Conservation (phyloP, 2,329 filamentous ascomycete genomes). For the Bipolaris bicolor region DNA sequence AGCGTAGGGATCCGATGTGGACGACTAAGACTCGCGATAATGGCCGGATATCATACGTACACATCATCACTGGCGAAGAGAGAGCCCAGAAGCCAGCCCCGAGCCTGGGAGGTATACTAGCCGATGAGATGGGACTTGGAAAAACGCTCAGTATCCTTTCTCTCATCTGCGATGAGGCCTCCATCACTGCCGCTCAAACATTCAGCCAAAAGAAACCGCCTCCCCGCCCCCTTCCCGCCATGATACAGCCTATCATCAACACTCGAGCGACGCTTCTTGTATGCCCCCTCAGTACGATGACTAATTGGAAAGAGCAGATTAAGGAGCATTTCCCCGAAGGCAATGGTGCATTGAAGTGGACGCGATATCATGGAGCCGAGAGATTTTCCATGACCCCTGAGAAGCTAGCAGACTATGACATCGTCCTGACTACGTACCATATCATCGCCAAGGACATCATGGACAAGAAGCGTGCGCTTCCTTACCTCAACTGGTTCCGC, state of each 20-base stretch:
- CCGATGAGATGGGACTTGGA: constrained; percentile 60
- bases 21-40: constrained; percentile 63
- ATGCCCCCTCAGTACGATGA: constrained; percentile 86
- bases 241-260: constrained; percentile 59
- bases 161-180: constrained; percentile 66
- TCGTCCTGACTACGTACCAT: constrained; percentile 92
- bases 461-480: constrained; percentile 68
- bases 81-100: constrained; percentile 41
- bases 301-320: constrained; percentile 95
- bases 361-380: constrained; percentile 85
- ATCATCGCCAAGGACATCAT: constrained; percentile 79
- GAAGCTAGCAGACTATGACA: constrained; percentile 74
- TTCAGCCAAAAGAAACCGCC: constrained; percentile 65
- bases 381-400: constrained; percentile 66
- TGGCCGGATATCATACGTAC: constrained; percentile 71
- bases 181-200: constrained; percentile 64
- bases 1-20: constrained; percentile 78
- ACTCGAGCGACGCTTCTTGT: constrained; percentile 82
- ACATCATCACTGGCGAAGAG: constrained; percentile 77
- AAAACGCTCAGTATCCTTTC: constrained; percentile 78
- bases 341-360: constrained; percentile 65
- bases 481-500: constrained; percentile 87
- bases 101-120: constrained; percentile 55
- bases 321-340: constrained; percentile 74
- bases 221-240: constrained; percentile 14